Conservation (phyloP, 257 asterid genomes). For the Gardenia jasminoides region DNA sequence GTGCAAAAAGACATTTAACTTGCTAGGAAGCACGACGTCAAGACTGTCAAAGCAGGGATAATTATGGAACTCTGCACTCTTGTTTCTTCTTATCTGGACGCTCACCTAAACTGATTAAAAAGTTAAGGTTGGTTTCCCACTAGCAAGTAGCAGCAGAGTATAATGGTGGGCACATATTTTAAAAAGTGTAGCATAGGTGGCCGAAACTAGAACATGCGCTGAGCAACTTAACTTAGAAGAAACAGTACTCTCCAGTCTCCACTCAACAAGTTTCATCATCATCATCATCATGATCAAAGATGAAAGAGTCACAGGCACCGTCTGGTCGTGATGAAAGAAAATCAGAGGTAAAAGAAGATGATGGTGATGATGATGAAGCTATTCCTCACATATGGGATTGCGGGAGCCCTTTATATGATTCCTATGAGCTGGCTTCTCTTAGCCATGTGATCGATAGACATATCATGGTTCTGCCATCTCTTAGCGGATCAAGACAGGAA, state of each 20-base stretch:
- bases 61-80: neutral
- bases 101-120: slow-evolving; percentile 1
- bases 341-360: slow-evolving; percentile 1
- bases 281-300: neutral
- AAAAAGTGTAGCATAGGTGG: slow-evolving; percentile 1
- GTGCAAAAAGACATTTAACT: neutral
- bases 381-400: slow-evolving; percentile 51
- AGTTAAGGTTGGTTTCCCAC: neutral
- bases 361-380: slow-evolving; percentile 3
- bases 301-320: slow-evolving; percentile 7
- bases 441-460: slow-evolving; percentile 57
- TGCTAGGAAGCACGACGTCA: too few relatives aligned
- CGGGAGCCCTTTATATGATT: slow-evolving; percentile 75
- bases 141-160: neutral
- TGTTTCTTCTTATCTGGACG: slow-evolving; percentile 5
- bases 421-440: slow-evolving; percentile 54
- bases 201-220: slow-evolving; percentile 3
- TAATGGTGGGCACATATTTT: slow-evolving; percentile 1
- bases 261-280: slow-evolving; percentile 8
- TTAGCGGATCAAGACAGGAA: slow-evolving; percentile 22
- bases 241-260: neutral
- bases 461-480: slow-evolving; percentile 43
- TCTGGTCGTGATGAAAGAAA: slow-evolving; percentile 1
- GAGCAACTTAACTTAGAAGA: slow-evolving; percentile 8
- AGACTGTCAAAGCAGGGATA: neutral